Percentiles rank a stretch among this genome's conserved stretches.
phyloP scores from a whole-genome alignment of 257 asterid genomes.

The Lantana camara region DNA sequence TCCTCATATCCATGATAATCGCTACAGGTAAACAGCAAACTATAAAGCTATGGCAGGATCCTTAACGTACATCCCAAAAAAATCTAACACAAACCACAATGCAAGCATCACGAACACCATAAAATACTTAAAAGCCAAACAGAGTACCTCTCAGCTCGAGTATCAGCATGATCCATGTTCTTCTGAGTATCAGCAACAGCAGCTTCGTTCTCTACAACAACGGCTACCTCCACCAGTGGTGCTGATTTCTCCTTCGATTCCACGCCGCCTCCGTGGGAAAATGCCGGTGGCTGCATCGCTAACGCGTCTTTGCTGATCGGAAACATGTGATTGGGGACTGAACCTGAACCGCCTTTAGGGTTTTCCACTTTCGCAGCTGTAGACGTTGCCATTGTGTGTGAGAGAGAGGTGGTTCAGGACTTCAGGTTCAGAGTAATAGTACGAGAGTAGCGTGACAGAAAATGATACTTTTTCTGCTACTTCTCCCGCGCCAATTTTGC shows the following conservation, averaged over 20 bases:
- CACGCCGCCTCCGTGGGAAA: slow-evolving; percentile 35
- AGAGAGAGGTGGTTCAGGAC: not conserved
- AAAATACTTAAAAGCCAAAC: too few species aligned
- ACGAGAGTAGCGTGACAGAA: not conserved
- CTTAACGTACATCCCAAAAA: too few species aligned
- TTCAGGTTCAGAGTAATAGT: not conserved
- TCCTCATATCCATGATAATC: too few species aligned
- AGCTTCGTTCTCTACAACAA: slow-evolving; percentile 22
- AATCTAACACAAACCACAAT: too few species aligned
- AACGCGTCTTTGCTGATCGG: slow-evolving; percentile 27
- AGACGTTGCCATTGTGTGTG: slow-evolving; percentile 36
- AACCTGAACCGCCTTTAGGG: slow-evolving; percentile 37
- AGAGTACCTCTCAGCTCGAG: too few species aligned
- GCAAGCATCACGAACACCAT: too few species aligned
- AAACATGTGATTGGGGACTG: slow-evolving; percentile 32
- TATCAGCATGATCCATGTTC: slow-evolving; percentile 68
- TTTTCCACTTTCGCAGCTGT: slow-evolving; percentile 35
- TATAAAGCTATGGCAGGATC: too few species aligned
- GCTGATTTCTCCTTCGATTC: slow-evolving; percentile 31
- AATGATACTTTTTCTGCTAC: not conserved
- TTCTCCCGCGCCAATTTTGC: not conserved
- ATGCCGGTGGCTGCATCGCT: slow-evolving; percentile 19
- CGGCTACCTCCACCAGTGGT: slow-evolving; percentile 1
- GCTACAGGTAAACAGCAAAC: too few species aligned
- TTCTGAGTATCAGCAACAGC: slow-evolving; percentile 52